phyloP scores from a whole-genome alignment of 164 flowering plant genomes.

The Vitis riparia region DNA sequence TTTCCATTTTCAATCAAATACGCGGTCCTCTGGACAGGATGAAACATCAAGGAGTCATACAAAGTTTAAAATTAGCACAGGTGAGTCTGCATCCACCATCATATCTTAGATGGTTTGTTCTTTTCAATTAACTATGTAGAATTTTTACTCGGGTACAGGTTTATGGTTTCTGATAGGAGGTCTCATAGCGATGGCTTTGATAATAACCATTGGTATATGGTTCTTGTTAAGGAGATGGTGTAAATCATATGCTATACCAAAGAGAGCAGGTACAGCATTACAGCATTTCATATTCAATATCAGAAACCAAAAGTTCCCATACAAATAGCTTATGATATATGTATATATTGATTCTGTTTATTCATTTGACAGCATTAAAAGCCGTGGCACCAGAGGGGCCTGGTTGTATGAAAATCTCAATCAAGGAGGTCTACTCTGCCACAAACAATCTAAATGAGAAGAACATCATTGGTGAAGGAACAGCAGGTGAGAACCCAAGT shows the following conservation, averaged over 20 bases:
- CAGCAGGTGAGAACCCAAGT: not conserved
- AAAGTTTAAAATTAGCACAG: not conserved
- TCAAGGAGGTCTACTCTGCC: slow-evolving; percentile 15
- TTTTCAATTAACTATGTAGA: not conserved
- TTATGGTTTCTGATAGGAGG: slow-evolving; percentile 13
- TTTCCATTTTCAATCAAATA: too few species aligned
- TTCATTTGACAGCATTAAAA: slow-evolving; percentile 7
- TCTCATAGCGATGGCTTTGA: not conserved
- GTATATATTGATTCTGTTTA: not conserved
- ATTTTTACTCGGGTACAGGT: not conserved
- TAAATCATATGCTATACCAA: not conserved
- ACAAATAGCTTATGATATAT: not conserved
- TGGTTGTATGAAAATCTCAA: slow-evolving; percentile 2
- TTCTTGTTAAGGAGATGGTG: not conserved
- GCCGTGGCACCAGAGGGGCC: not conserved
- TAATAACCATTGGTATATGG: not conserved
- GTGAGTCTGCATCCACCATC: not conserved
- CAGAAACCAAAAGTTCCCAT: not conserved
- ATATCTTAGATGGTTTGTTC: not conserved
- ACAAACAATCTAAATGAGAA: not conserved
- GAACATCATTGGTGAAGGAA: slow-evolving; percentile 1
- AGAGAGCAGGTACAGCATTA: not conserved
- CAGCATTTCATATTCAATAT: too few species aligned
- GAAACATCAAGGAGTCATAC: not conserved
- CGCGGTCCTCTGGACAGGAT: not conserved